phyloP scores from a whole-genome alignment of 305 asterid species.

The Solanum chacoense region DNA sequence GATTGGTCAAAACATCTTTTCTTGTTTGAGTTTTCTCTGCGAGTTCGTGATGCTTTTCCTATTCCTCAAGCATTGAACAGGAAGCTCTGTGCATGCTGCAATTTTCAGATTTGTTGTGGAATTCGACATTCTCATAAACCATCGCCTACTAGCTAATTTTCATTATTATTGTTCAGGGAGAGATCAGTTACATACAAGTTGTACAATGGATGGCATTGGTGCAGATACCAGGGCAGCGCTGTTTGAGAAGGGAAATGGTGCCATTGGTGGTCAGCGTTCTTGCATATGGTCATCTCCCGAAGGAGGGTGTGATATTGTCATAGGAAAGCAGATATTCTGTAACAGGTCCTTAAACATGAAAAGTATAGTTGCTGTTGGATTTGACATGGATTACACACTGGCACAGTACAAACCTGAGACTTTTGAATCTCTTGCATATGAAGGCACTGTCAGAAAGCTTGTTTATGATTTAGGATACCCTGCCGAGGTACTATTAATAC shows the following conservation, averaged over 20 bases:
- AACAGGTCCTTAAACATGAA: constrained; percentile 88
- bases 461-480: constrained; percentile 85
- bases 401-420: constrained; percentile 92
- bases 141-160: neutral
- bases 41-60: neutral
- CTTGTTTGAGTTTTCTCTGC: neutral
- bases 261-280: constrained; percentile 30
- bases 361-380: constrained; percentile 85
- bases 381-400: constrained; percentile 93
- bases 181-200: constrained; percentile 28
- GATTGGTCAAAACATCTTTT: neutral
- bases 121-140: neutral
- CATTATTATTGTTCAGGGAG: constrained; percentile 22
- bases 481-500: constrained; percentile 37
- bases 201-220: constrained; percentile 26
- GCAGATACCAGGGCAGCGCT: constrained; percentile 27
- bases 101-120: neutral
- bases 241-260: constrained; percentile 27
- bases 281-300: constrained; percentile 69
- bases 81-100: neutral
- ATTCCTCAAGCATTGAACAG: neutral
- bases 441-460: constrained; percentile 82
- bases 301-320: constrained; percentile 55
- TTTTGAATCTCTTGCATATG: constrained; percentile 84
- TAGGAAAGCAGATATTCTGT: constrained; percentile 79